Evolutionary conservation across 2,329 filamentous ascomycete genomes (phyloP).

Genomic region (Claviceps sp.): DNA sequence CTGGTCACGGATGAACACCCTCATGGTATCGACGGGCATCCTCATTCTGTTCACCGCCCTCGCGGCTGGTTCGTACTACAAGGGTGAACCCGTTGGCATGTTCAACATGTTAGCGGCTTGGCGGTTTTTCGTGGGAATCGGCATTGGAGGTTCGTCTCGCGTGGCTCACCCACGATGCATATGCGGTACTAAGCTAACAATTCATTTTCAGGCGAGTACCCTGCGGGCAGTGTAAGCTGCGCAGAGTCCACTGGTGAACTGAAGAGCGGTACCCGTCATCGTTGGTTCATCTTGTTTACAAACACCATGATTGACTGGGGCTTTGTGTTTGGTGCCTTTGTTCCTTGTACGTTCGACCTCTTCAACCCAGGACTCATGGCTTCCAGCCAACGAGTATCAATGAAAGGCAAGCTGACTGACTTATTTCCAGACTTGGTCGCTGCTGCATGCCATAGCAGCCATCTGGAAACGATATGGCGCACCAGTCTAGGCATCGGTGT

Average conservation of each 20-base stretch:
- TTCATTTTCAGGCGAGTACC: slow-evolving; percentile 48
- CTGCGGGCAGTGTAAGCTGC: slow-evolving; percentile 69
- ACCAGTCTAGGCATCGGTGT: slow-evolving; percentile 65
- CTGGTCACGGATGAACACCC: slow-evolving; percentile 71
- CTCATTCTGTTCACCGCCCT: slow-evolving; percentile 76
- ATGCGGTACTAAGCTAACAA: slow-evolving; percentile 21
- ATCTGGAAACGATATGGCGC: slow-evolving; percentile 68
- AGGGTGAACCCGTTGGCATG: slow-evolving; percentile 55
- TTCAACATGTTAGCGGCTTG: slow-evolving; percentile 68
- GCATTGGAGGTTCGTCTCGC: slow-evolving; percentile 50
- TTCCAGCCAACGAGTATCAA: too few species aligned
- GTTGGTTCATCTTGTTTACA: slow-evolving; percentile 85
- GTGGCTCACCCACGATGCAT: too few species aligned
- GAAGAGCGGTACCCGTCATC: slow-evolving; percentile 66
- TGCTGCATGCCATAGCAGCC: slow-evolving; percentile 41
- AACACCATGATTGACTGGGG: slow-evolving; percentile 77
- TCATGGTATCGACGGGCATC: slow-evolving; percentile 70
- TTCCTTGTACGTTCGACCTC: slow-evolving; percentile 39
- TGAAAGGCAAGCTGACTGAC: neutral
- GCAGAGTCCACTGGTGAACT: slow-evolving; percentile 69
- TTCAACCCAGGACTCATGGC: too few species aligned
- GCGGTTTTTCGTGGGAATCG: slow-evolving; percentile 68
- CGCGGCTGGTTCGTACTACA: slow-evolving; percentile 61
- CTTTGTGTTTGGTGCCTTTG: slow-evolving; percentile 68
- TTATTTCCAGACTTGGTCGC: slow-evolving; percentile 31